phyloP scores from a whole-genome alignment of 2,329 filamentous ascomycete species.

The Chrysoporthe austroafricana region DNA sequence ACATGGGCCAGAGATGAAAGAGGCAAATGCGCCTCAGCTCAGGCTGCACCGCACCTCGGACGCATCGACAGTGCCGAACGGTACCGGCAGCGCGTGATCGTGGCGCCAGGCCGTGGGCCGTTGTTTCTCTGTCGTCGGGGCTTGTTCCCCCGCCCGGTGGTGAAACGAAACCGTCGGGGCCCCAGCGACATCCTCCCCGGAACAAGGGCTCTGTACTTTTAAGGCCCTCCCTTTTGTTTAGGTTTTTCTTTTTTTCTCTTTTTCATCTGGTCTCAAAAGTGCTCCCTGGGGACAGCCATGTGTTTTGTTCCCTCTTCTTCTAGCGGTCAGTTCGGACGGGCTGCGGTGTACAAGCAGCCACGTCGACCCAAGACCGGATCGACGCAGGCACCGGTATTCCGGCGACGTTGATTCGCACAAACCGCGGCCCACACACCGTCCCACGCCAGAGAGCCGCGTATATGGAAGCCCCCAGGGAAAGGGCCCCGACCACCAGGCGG shows the following conservation, averaged over 20 bases:
- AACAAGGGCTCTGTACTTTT: not conserved
- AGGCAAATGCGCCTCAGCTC: conserved; percentile 1
- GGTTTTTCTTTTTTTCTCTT: not conserved
- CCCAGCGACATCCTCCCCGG: not conserved
- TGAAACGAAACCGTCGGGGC: not conserved
- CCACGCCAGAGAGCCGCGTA: too few relatives aligned
- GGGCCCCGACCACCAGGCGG: too few relatives aligned
- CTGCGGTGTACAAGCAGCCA: not conserved
- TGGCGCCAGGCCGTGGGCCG: not conserved
- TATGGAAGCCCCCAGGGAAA: too few relatives aligned
- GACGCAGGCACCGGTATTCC: conserved; percentile 3
- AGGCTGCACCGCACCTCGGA: too few relatives aligned
- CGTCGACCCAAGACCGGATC: not conserved
- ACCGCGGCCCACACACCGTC: not conserved
- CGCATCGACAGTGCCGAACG: too few relatives aligned
- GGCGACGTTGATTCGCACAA: not conserved
- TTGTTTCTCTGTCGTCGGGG: not conserved
- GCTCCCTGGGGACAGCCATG: not conserved
- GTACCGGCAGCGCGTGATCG: too few relatives aligned
- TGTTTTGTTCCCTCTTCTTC: not conserved
- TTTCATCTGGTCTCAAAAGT: not conserved
- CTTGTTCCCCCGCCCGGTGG: not conserved
- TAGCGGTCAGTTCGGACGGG: not conserved
- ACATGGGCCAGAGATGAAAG: not conserved
- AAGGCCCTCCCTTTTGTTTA: not conserved